These are phyloP conservation scores for Colletotrichum lupini DNA, from an alignment of 2,329 filamentous ascomycete species.

Conservation along the genomic window DNA sequence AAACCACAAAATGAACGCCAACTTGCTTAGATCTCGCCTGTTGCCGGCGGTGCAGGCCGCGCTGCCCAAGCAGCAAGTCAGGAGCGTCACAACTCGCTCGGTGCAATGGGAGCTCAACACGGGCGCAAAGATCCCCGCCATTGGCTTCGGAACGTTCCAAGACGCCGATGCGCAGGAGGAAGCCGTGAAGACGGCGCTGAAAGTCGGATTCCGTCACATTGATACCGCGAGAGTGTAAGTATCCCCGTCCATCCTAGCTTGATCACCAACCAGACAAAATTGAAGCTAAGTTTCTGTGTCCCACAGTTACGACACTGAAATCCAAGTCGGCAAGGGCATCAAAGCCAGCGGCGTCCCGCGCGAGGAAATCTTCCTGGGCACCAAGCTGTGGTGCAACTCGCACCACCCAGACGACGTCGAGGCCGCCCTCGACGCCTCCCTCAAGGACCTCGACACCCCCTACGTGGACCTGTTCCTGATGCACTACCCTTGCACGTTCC, in stretches of 20 bases:
- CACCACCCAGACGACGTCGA: constrained; percentile 37
- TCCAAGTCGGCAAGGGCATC: constrained; percentile 40
- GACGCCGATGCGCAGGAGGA: constrained; percentile 42
- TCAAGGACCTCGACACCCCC: background rate
- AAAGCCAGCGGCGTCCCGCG: constrained; percentile 40
- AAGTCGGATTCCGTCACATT: constrained; percentile 48
- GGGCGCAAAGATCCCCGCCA: constrained; percentile 41
- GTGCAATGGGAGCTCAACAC: constrained; percentile 36
- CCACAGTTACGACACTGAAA: constrained; percentile 25
- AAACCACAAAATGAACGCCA: background rate
- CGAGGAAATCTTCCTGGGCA: constrained; percentile 43
- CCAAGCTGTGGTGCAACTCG: constrained; percentile 46
- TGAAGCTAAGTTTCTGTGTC: background rate
- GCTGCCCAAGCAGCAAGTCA: background rate
- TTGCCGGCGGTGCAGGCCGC: background rate
- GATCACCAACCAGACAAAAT: background rate
- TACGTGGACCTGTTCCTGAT: background rate
- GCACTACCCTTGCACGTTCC: background rate
- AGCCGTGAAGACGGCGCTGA: constrained; percentile 41
- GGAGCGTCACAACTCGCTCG: background rate
- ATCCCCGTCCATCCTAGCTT: background rate
- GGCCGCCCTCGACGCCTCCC: background rate
- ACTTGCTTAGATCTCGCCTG: background rate
- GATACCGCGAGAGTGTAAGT: constrained; percentile 42
- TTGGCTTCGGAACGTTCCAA: constrained; percentile 46